Base-by-base conservation (phyloP, 139 green algal species). In the Coccomyxa sp. region DNA sequence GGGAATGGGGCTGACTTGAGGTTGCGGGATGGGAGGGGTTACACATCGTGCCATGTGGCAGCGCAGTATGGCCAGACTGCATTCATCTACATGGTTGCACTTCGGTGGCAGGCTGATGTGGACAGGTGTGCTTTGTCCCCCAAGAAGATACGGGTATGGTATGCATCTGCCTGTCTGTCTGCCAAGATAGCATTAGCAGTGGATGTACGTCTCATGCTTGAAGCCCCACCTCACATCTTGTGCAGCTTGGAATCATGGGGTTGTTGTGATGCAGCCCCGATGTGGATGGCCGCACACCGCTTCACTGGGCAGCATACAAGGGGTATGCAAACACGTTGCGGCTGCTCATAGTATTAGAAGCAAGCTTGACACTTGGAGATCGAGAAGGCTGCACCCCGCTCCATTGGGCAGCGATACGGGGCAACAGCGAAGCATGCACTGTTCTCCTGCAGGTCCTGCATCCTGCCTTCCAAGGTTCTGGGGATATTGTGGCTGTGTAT, bases 11-110 rank as follows among this genome's bases (percentile, higher is more conserved):
- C 94, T 15, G 87, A 93, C 77, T 81, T 89, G 58, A n/a, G 66
- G 28, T 30, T 82, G n/a, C 81, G 21, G 23, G 83, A 87, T 74
- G 58, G 83, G 66, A 58, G 76, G 25, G 83, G 83, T 13, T 87
- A 87, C 32, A 87, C 79, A 25, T 59, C 82, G 16, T 87, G 80
- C 79, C 96, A 98, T 84, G 94, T 99, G 15, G 94, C 94, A 7
- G 92, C 96, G 21, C 96, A 99, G 89, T 99, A 99, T 82, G 97
- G 97, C 0, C 95, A 98, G 79, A 98, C 97, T 17, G 90, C 91
- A 0, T 88, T 98, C 28, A 79, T 99, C 25, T 98, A 98, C 85
- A 92, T 97, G 85, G 76, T 98, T 25, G 93, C 89, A 11, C 86
- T 96, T 25, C 93, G 94, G 45, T 99, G 95, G 95, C 87, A 88